Evolutionary conservation across 495 filamentous ascomycete species (phyloP).

Genomic region (Cercophora scortea): DNA sequence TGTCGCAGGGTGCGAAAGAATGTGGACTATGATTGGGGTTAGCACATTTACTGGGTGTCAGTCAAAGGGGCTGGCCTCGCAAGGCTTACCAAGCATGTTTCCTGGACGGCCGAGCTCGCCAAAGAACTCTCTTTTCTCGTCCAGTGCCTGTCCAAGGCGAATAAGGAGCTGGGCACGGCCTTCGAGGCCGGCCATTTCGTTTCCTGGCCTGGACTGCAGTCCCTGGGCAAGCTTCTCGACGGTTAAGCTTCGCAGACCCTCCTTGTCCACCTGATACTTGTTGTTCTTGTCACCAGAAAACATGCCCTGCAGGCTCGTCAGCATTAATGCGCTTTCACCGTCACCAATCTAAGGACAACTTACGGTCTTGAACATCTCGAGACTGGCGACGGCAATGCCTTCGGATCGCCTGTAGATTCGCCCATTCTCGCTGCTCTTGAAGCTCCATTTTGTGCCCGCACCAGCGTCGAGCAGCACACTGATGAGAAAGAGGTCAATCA

Average conservation of each 20-base stretch:
- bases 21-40: conserved; percentile 56
- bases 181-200: conserved; percentile 81
- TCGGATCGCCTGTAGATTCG: conserved; percentile 79
- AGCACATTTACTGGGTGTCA: not conserved
- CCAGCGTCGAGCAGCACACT: conserved; percentile 89
- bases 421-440: conserved; percentile 85
- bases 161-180: conserved; percentile 77
- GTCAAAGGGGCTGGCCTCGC: not conserved
- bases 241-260: conserved; percentile 67
- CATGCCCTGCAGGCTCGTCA: conserved; percentile 45
- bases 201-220: conserved; percentile 73
- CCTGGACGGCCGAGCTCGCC: conserved; percentile 80
- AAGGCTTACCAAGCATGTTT: conserved; percentile 78
- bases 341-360: conserved; percentile 1
- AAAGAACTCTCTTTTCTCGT: conserved; percentile 71
- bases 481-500: conserved; percentile 80
- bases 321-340: too few species aligned
- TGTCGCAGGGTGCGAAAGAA: conserved; percentile 84
- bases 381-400: conserved; percentile 83
- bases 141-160: conserved; percentile 66
- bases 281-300: conserved; percentile 79
- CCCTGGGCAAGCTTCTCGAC: conserved; percentile 67
- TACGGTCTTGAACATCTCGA: conserved; percentile 91
- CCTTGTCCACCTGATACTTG: conserved; percentile 83
- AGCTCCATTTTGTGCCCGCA: conserved; percentile 77